Evolutionary conservation across 192 early-diverging fungal genomes (phyloP).

Genomic region (Podila minutissima): DNA sequence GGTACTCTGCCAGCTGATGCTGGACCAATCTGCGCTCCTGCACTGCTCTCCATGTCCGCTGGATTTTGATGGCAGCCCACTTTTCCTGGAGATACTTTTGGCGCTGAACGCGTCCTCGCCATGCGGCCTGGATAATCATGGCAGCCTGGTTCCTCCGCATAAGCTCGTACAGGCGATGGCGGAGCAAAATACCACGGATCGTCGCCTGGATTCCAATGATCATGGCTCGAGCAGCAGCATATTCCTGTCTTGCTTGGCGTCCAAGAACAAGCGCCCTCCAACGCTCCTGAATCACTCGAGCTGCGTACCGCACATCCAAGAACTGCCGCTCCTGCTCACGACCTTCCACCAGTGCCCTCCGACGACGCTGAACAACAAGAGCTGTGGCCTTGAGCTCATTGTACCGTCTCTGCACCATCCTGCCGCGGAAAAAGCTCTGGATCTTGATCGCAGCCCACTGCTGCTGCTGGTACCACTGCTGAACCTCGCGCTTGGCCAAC

Average conservation of each 20-base stretch:
- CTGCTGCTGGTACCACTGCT: conserved; percentile 24
- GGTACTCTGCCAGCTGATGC: conserved; percentile 17
- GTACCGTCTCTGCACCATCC: conserved; percentile 18
- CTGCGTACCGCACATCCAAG: conserved; percentile 22
- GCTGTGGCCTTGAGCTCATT: conserved; percentile 19
- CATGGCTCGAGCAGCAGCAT: conserved; percentile 2
- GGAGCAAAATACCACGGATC: conserved; percentile 31
- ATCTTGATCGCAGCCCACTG: conserved; percentile 18
- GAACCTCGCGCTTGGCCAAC: conserved; percentile 12
- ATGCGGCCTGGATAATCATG: conserved; percentile 29
- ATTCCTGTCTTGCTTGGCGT: conserved; percentile 9
- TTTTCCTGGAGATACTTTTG: conserved; percentile 4
- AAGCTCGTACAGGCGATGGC: conserved; percentile 22
- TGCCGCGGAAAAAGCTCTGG: conserved; percentile 18
- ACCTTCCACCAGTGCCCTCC: conserved; percentile 26
- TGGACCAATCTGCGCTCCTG: conserved; percentile 17
- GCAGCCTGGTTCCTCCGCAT: conserved; percentile 32
- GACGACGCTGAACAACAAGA: conserved; percentile 16
- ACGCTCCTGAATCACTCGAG: conserved; percentile 28
- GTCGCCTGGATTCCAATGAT: conserved; percentile 26
- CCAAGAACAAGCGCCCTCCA: conserved; percentile 31
- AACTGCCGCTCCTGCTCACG: conserved; percentile 13
- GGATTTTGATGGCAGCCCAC: conserved; percentile 22
- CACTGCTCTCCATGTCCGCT: conserved; percentile 38
- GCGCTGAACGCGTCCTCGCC: conserved; percentile 33